Percentiles rank a stretch among this genome's conserved stretches.
Conservation (phyloP, 306 rosid species). For the Lupinus albus region DNA sequence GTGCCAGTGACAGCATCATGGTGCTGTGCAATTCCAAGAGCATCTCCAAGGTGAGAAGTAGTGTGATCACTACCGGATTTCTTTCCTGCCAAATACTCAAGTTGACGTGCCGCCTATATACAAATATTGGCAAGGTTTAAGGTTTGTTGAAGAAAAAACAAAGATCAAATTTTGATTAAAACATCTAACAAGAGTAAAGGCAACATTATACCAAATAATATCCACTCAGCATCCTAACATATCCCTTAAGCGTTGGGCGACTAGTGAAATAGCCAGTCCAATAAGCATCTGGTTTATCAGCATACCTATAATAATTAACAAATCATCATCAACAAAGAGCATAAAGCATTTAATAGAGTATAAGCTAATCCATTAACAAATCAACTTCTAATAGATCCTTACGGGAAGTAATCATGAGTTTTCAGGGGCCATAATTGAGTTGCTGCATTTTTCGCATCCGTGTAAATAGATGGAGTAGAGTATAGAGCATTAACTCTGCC, state of each 20-base stretch:
- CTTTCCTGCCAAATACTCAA: constrained; percentile 65
- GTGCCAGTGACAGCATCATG: constrained; percentile 93
- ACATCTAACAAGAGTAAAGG: background rate
- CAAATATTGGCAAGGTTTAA: constrained; percentile 11
- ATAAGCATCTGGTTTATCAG: constrained; percentile 63
- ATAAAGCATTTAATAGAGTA: constrained; percentile 10
- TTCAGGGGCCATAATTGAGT: constrained; percentile 83
- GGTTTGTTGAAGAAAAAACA: background rate
- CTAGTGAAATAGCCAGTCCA: constrained; percentile 91
- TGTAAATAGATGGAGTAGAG: constrained; percentile 89
- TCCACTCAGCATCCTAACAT: constrained; percentile 75
- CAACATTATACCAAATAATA: constrained; percentile 71
- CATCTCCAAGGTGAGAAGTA: constrained; percentile 63
- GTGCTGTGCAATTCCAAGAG: constrained; percentile 83
- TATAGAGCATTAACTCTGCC: constrained; percentile 86
- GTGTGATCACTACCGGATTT: constrained; percentile 43
- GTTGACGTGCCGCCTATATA: constrained; percentile 73
- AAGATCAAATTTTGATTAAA: constrained; percentile 21
- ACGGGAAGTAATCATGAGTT: constrained; percentile 93
- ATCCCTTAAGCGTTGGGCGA: constrained; percentile 78
- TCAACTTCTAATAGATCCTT: constrained; percentile 36
- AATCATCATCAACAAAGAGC: constrained; percentile 32
- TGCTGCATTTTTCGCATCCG: constrained; percentile 75
- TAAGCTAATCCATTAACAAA: constrained; percentile 2
- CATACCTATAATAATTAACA: constrained; percentile 60